Base-by-base conservation (phyloP, 1,139 yeast genomes). In the Taiozyma sp. region DNA sequence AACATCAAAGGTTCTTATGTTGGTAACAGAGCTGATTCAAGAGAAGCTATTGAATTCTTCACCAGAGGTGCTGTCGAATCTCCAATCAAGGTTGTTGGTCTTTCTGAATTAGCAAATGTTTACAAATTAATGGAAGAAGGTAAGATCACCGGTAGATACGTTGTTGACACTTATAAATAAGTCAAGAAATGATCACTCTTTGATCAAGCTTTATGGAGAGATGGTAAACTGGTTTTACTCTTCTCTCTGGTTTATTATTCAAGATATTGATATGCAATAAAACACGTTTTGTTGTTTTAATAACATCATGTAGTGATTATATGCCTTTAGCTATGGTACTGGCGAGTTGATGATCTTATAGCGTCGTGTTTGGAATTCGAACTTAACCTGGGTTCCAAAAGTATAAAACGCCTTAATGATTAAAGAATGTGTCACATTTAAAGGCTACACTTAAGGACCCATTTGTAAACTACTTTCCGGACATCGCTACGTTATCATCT, bases 21-120 rank as follows among this genome's bases (percentile, higher is more conserved):
- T 55, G 93, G 93, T 59, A 85, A 84, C 78, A 81, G 92, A 70
- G 84, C 84, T 54, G 93, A 87, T 69, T 76, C 90, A 53, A 80
- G 83, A 61, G 93, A 86, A 71, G 92, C 93, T 54, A 71, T 86
- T 59, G 87, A 84, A 62, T 85, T 85, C 76, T 84, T 82, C 69
- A 59, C 75, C 54, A 78, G 88, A 62, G 93, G 93, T 56, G 74
- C 80, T 65, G 84, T 86, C 66, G 72, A 75, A 63, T 78, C 87
- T 58, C 87, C 90, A 59, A 81, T 83, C 71, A 80, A 78, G 72
- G 65, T 86, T 66, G 87, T 80, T 56, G 84, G 86, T 38, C 74
- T 84, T 61, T 75, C 82, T 53, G 81, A 81, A 64, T 76, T 85
- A 64, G 78, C 81, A 50, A 65, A 70, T 51, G 82, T 84, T 57